Base-by-base conservation (phyloP, 1,284 basidiomycete species). In the Amylostereum areolatum region DNA sequence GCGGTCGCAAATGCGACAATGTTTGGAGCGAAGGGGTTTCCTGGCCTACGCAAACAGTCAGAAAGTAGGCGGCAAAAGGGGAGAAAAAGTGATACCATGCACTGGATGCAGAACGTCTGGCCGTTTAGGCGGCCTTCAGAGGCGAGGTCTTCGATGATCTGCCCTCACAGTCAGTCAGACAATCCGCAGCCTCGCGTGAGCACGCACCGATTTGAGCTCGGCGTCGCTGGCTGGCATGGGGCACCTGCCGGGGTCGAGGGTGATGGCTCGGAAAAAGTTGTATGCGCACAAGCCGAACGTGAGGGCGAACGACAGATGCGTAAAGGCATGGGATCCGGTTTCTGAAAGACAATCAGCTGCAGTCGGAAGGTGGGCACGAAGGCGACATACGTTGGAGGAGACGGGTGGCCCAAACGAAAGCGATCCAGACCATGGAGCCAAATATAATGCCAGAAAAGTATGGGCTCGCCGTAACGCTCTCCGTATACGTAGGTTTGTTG, bases 401-500 rank as follows among this genome's bases (percentile, higher is more conserved):
- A 36, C 83, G 74, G 3, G 85, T 85, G 5, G 81, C 67, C 93
- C 93, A 98, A 46, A 80, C 81, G 57, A 83, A 94, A 0, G 78
- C 74, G 1, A 97, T 91, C 90, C 93, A 96, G 32, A 92, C 66
- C 61, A 98, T 79, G 11, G 89, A 92, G 1, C 75, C 90, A 44
- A 75, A 78, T 54, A 99, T 96, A 55, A 99, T 92, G 9, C 91
- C 88, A 1, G 91, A 79, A 60, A 97, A 96, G 69, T 98, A 98
- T 1, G 93, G 94, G 54, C 85, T 87, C 55, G 81, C 76, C 46
- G 77, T 83, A 39, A 90, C 82, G 47, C 80, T 85, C 52, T 89
- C 87, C 10, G 83, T 87, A 59, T 90, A 90, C 29, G 78, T 84
- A 25, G 78, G 72, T 59, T 82, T 85, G 66, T 89, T 89, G 32